These are phyloP conservation scores for Glaciozyma martinii DNA, from an alignment of 768 basidiomycete species.

Conservation along the genomic window DNA sequence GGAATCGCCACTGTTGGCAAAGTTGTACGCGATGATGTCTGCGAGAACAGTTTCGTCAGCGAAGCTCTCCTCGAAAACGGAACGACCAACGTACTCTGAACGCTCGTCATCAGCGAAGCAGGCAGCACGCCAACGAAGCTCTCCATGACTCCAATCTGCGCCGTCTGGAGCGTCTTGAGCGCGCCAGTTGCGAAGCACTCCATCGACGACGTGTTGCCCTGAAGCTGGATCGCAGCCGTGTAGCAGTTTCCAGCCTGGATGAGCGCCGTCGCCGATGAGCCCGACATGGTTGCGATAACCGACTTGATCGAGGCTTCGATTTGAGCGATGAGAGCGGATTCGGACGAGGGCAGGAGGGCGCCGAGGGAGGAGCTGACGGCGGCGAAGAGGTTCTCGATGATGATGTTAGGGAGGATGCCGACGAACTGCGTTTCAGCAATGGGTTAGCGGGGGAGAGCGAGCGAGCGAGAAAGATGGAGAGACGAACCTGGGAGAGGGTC, in stretches of 20 bases:
- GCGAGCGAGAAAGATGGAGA: background rate
- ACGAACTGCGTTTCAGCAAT: conserved; percentile 31
- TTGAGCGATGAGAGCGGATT: conserved; percentile 21
- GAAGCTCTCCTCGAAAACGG: background rate
- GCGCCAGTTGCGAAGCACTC: conserved; percentile 30
- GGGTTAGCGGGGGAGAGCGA: conserved; percentile 22
- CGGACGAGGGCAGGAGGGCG: conserved; percentile 29
- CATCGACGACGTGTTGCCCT: conserved; percentile 27
- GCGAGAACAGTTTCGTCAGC: background rate
- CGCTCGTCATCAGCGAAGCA: conserved; percentile 22
- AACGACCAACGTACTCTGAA: conserved; percentile 10
- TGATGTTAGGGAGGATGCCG: conserved; percentile 33
- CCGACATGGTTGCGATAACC: conserved; percentile 27
- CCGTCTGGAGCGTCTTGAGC: conserved; percentile 28
- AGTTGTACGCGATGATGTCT: conserved; percentile 27
- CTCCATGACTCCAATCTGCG: conserved; percentile 28
- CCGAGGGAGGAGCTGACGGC: conserved; percentile 30
- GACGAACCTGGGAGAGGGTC: background rate
- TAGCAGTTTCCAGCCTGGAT: conserved; percentile 28
- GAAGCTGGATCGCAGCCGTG: conserved; percentile 23
- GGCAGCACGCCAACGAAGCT: conserved; percentile 33
- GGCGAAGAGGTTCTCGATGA: conserved; percentile 29
- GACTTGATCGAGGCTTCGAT: conserved; percentile 26
- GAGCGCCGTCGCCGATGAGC: conserved; percentile 29
- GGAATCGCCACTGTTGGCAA: background rate